phyloP scores from a whole-genome alignment of 75 land plant genomes.

The Picea sitchensis region DNA sequence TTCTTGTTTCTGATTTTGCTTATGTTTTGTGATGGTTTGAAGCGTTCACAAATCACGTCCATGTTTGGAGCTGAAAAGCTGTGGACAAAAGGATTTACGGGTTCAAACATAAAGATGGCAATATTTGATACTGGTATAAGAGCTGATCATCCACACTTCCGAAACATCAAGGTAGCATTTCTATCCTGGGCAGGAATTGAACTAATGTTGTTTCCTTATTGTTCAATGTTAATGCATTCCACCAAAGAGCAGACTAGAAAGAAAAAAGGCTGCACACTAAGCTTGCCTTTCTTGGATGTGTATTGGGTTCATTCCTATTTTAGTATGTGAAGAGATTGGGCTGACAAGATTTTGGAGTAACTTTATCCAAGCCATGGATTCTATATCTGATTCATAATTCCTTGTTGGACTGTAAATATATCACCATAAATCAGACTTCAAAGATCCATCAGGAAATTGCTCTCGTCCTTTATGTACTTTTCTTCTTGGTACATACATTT shows the following conservation, averaged over 20 bases:
- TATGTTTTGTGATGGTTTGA: constrained; percentile 1
- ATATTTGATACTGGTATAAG: constrained; percentile 98
- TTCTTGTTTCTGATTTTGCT: constrained; percentile 4
- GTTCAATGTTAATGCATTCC: background rate
- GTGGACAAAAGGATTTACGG: constrained; percentile 87
- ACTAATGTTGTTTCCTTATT: background rate
- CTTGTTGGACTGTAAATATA: background rate
- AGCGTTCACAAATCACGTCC: constrained; percentile 98
- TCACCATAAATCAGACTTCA: background rate
- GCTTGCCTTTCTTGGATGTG: background rate
- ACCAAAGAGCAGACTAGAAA: background rate
- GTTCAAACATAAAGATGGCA: constrained; percentile 95
- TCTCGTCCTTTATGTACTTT: background rate
- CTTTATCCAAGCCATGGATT: background rate
- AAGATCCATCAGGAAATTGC: background rate
- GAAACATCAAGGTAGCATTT: constrained; percentile 80
- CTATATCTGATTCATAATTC: background rate
- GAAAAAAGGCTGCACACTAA: background rate
- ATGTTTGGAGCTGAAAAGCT: constrained; percentile 93
- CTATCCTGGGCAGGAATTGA: background rate
- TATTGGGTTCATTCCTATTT: constrained; percentile 1
- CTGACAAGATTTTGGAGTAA: background rate
- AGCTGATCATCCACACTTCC: constrained; percentile 94
- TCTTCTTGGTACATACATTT: background rate
- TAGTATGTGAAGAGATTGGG: background rate